Percentiles rank a stretch among this genome's conserved stretches.
Conservation (phyloP, 768 basidiomycete species). For the Asterophora parasitica region DNA sequence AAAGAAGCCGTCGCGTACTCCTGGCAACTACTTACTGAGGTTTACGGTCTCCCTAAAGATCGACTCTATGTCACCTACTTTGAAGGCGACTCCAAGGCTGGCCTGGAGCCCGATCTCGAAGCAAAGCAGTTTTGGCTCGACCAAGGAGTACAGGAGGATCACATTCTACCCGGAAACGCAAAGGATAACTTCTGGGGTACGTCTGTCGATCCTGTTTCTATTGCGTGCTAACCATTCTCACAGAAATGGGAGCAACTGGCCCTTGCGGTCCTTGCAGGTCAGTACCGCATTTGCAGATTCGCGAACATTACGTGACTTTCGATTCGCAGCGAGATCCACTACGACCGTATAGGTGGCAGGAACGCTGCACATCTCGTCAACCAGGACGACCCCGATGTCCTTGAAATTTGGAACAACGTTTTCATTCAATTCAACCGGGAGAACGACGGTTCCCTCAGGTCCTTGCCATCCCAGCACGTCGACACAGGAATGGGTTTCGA, state of each 20-base stretch:
- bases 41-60: conserved; percentile 86
- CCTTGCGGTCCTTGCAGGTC: conserved; percentile 96
- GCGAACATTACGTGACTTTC: not conserved
- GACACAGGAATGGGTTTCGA: conserved; percentile 99
- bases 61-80: conserved; percentile 97
- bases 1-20: conserved; percentile 91
- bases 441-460: conserved; percentile 71
- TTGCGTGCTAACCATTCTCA: conserved; percentile 7
- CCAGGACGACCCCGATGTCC: conserved; percentile 91
- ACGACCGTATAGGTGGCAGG: conserved; percentile 95
- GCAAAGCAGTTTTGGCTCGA: conserved; percentile 84
- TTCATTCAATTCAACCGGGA: conserved; percentile 99
- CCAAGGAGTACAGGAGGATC: conserved; percentile 85
- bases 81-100: conserved; percentile 84
- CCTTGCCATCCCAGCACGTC: conserved; percentile 89
- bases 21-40: conserved; percentile 89
- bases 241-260: conserved; percentile 98
- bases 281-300: conserved; percentile 7
- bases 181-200: conserved; percentile 99
- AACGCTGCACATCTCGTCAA: conserved; percentile 93
- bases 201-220: conserved; percentile 16
- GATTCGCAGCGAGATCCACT: conserved; percentile 83
- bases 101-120: conserved; percentile 84
- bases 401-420: conserved; percentile 99
- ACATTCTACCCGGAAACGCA: conserved; percentile 88